These are phyloP conservation scores for Aspergillus bertholletiae DNA, from an alignment of 495 filamentous ascomycete genomes.

Conservation along the genomic window DNA sequence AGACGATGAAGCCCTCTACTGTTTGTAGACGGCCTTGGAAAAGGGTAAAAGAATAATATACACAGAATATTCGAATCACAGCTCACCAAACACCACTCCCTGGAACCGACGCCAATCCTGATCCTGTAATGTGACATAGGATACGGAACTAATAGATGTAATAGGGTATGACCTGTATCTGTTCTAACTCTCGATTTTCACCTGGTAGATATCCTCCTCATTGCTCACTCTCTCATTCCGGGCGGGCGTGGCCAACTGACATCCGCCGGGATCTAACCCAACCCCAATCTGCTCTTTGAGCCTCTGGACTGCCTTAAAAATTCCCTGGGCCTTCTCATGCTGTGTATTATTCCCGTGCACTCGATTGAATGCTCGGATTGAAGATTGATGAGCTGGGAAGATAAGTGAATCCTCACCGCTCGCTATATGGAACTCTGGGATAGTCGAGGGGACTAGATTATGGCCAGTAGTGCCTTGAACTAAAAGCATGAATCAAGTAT, in stretches of 20 bases:
- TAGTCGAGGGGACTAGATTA: constrained; percentile 16
- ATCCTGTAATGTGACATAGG: not conserved
- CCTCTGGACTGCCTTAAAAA: constrained; percentile 34
- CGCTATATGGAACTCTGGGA: constrained; percentile 19
- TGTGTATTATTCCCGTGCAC: constrained; percentile 35
- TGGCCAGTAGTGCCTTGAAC: constrained; percentile 5
- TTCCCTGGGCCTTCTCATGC: constrained; percentile 35
- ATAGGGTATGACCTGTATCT: not conserved
- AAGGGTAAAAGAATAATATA: not conserved
- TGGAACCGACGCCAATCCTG: not conserved
- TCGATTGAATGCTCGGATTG: constrained; percentile 35
- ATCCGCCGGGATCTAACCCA: constrained; percentile 44
- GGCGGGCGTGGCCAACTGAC: constrained; percentile 21
- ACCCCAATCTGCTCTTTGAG: constrained; percentile 47
- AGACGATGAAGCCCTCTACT: not conserved
- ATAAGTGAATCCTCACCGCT: constrained; percentile 28
- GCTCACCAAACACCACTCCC: not conserved
- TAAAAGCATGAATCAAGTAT: constrained; percentile 15
- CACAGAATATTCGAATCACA: not conserved
- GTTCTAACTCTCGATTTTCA: constrained; percentile 19
- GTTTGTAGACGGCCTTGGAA: not conserved
- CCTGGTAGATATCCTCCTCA: constrained; percentile 39
- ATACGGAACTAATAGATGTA: not conserved
- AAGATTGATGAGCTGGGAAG: constrained; percentile 29
- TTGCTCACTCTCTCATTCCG: constrained; percentile 32